A percentile compares a stretch with the other conserved stretches of the same genome.
Evolutionary conservation across 148 eudicot species (phyloP).

Genomic region (Chenopodium berlandieri): DNA sequence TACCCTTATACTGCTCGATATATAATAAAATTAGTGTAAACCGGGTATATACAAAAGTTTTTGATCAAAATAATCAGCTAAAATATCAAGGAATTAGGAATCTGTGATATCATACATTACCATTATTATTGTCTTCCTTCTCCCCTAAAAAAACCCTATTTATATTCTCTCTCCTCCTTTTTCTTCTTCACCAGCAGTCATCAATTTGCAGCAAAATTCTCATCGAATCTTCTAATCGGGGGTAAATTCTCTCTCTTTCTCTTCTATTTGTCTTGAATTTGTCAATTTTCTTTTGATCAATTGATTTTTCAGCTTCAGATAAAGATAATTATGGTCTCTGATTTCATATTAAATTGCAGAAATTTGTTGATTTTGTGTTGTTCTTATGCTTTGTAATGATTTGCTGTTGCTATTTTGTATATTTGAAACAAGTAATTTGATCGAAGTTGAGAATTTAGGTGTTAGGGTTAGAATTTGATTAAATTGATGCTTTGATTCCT

Average conservation of each 20-base stretch:
- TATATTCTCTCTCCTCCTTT: neutral
- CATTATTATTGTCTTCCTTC: neutral
- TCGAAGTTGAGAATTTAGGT: neutral
- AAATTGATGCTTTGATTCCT: neutral
- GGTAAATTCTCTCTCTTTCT: conserved; percentile 5
- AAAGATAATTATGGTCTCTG: neutral
- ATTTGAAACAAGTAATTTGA: neutral
- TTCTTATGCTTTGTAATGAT: neutral
- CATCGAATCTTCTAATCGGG: neutral
- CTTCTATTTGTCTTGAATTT: neutral
- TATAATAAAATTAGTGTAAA: too few relatives aligned
- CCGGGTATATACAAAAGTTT: too few relatives aligned
- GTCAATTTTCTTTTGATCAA: neutral
- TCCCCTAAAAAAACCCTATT: conserved; percentile 5
- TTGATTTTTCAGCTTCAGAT: neutral
- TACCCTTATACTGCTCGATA: too few relatives aligned
- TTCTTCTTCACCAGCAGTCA: neutral
- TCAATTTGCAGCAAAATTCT: neutral
- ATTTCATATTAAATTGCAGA: neutral
- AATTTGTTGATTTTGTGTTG: neutral
- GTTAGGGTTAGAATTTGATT: neutral
- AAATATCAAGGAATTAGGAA: neutral
- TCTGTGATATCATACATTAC: neutral
- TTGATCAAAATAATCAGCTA: neutral
- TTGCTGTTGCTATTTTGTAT: neutral